Conservation (phyloP, 2,329 filamentous ascomycete species). For the Pseudogymnoascus sp. region DNA sequence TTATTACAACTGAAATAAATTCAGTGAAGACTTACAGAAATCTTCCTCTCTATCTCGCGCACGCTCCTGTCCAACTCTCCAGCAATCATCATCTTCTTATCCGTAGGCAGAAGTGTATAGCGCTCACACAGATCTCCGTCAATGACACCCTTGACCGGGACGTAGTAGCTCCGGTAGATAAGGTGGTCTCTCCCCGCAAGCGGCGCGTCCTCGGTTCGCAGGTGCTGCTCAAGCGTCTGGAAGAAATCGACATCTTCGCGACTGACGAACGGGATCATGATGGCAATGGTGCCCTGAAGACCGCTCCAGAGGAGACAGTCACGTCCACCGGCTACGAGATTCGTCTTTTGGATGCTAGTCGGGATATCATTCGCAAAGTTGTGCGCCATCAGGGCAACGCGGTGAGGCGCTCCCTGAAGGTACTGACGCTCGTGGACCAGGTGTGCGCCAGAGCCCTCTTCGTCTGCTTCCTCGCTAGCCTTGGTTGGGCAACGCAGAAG, state of each 20-base stretch:
- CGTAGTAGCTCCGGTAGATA: conserved; percentile 93
- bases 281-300: conserved; percentile 87
- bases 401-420: conserved; percentile 80
- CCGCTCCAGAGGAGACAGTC: conserved; percentile 92
- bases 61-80: conserved; percentile 86
- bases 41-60: conserved; percentile 91
- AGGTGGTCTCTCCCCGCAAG: conserved; percentile 90
- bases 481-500: conserved; percentile 82
- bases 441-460: conserved; percentile 83
- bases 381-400: conserved; percentile 78
- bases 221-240: conserved; percentile 82
- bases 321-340: conserved; percentile 82
- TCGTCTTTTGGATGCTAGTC: conserved; percentile 81
- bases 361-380: conserved; percentile 90
- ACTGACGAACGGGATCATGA: conserved; percentile 83
- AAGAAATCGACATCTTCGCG: conserved; percentile 98
- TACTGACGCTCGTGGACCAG: conserved; percentile 87
- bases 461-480: conserved; percentile 82
- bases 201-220: conserved; percentile 80
- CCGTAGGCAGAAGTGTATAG: conserved; percentile 73
- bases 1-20: neutral
- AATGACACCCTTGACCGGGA: conserved; percentile 91
- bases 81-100: conserved; percentile 93
- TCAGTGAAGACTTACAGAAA: conserved; percentile 51
- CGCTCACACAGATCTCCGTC: conserved; percentile 95